Evolutionary conservation across 495 filamentous ascomycete species (phyloP).

Genomic region (Trichoderma virens): DNA sequence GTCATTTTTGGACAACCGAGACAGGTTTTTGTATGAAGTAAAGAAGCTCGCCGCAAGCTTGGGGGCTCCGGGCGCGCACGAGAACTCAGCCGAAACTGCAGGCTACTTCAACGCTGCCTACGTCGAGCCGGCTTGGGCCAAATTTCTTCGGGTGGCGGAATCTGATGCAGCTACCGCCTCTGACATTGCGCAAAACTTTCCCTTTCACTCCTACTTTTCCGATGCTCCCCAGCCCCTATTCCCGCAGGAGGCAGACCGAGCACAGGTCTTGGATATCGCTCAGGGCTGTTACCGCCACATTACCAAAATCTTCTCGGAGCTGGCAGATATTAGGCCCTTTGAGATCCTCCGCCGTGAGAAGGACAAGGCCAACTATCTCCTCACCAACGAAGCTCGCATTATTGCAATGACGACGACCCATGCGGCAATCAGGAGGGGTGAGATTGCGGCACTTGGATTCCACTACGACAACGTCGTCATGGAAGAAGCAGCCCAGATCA

Average conservation of each 20-base stretch:
- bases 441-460: conserved; percentile 87
- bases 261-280: conserved; percentile 67
- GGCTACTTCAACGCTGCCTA: conserved; percentile 94
- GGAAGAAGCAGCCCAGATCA: conserved; percentile 98
- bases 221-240: conserved; percentile 85
- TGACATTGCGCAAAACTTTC: conserved; percentile 65
- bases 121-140: conserved; percentile 78
- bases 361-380: conserved; percentile 91
- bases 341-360: conserved; percentile 81
- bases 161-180: conserved; percentile 46
- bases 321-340: conserved; percentile 91
- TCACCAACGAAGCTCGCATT: conserved; percentile 90
- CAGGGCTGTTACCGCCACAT: conserved; percentile 87
- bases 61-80: conserved; percentile 81
- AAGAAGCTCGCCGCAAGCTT: conserved; percentile 77
- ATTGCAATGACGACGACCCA: conserved; percentile 98
- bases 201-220: conserved; percentile 83
- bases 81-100: conserved; percentile 91
- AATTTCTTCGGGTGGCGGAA: conserved; percentile 60
- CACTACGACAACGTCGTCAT: conserved; percentile 97
- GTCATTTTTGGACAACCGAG: conserved; percentile 86
- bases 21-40: conserved; percentile 72
- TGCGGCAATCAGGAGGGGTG: conserved; percentile 91
- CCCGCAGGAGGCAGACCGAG: conserved; percentile 50
- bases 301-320: conserved; percentile 81